Conservation (phyloP, 2,329 filamentous ascomycete genomes). For the Penicillium capsulatum region DNA sequence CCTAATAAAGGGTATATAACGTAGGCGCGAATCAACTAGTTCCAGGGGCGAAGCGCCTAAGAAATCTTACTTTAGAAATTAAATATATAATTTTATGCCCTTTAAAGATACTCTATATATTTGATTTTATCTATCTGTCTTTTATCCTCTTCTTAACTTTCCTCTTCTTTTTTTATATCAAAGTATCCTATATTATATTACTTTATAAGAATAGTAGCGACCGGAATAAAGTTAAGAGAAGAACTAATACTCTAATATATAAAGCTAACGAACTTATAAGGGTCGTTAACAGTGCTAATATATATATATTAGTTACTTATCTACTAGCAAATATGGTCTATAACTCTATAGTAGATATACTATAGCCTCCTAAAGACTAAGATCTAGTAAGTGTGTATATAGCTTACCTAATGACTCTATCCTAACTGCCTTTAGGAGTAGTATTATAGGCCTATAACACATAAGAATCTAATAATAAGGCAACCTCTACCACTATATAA, state of each 20-base stretch:
- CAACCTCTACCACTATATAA: neutral
- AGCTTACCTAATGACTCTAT: no score
- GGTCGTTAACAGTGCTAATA: neutral
- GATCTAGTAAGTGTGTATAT: neutral
- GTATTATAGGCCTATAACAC: neutral
- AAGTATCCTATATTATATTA: no score
- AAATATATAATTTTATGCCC: neutral
- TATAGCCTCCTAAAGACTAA: neutral
- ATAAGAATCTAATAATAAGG: neutral
- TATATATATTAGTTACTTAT: constrained; percentile 2
- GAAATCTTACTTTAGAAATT: neutral
- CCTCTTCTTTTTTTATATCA: no score
- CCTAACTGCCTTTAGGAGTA: neutral
- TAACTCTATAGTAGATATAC: neutral
- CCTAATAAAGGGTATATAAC: constrained; percentile 1
- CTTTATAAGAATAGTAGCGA: neutral
- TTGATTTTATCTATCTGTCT: no score
- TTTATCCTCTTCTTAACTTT: no score
- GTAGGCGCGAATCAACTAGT: constrained; percentile 6
- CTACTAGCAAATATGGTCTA: neutral
- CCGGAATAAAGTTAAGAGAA: constrained; percentile 1
- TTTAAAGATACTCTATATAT: neutral
- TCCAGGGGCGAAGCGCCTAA: neutral
- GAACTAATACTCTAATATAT: neutral
- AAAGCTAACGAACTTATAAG: constrained; percentile 3